Base-by-base conservation (phyloP, 139 green algal species). In the Chlorella sp. region DNA sequence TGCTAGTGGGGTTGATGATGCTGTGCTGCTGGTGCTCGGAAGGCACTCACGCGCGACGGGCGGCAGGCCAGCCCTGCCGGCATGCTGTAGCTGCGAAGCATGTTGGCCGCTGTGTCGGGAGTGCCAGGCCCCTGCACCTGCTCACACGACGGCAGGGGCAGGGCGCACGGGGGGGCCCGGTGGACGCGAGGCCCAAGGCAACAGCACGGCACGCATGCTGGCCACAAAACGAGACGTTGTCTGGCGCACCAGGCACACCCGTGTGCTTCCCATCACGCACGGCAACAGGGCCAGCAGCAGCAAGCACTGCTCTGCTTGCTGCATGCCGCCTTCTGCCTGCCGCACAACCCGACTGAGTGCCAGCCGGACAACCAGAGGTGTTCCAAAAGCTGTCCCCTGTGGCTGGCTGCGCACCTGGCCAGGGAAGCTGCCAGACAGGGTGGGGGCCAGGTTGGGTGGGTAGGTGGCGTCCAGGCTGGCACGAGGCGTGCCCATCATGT, bases 391-490 rank as follows among this genome's bases (percentile, higher is more conserved):
- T 57, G n/a, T n/a, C n/a, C n/a, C n/a, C n/a, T n/a, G n/a, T 57
- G 5, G 48, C 48, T 57, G 48, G 14, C 11, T 39, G 32, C 71
- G 1, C 83, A 87, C 84, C 84, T 64, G 84, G 30, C 66, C 66
- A 0, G 82, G 30, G 19, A 77, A 39, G 82, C 60, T 86, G 82
- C 57, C 57, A 7, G 84, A 88, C 28, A 68, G 48, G 42, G 19
- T 40, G 42, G 68, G 48, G 37, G 34, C 2, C 66, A 88, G 39
- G 39, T 68, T 66, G 68, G 68, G 18, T 3, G 84, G 84, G 84
- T 66, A 88, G 40, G 42, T 3, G 15, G 84, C 68, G 16, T 88
- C 84, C 68, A 88, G 39, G 68, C 84, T 88, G 42, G 21, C 30
- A 15, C 83, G 83, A 1, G 61, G 64, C 5, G 68, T 80, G 82